Evolutionary conservation across 176 grass and related monocot species (phyloP).

Genomic region (Phyllostachys edulis): DNA sequence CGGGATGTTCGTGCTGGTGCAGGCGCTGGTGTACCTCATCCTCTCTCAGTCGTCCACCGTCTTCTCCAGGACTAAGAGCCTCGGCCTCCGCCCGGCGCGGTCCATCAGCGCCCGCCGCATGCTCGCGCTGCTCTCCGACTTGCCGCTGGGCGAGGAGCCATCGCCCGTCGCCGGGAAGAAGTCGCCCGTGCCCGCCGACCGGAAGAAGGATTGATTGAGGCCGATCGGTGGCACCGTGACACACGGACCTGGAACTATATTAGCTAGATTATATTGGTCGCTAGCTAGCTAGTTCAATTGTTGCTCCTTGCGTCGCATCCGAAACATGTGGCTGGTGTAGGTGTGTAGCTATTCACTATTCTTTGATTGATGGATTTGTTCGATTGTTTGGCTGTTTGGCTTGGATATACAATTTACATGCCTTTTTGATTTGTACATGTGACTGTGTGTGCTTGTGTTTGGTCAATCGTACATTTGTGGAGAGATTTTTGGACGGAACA

Average conservation of each 20-base stretch:
- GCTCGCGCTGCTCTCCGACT: conserved; percentile 52
- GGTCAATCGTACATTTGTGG: too few species aligned
- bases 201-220: conserved; percentile 19
- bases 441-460: too few species aligned
- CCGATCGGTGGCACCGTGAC: neutral
- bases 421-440: too few species aligned
- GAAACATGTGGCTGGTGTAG: neutral
- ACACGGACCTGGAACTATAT: neutral
- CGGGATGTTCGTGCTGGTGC: conserved; percentile 63
- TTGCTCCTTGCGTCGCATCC: too few species aligned
- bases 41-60: conserved; percentile 62
- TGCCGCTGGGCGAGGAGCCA: conserved; percentile 43
- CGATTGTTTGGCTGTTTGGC: too few species aligned
- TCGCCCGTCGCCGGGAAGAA: conserved; percentile 30
- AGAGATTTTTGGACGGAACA: too few species aligned
- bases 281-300: neutral
- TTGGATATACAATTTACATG: too few species aligned
- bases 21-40: conserved; percentile 76
- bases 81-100: conserved; percentile 12
- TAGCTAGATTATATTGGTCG: neutral
- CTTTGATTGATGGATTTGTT: neutral
- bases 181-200: neutral
- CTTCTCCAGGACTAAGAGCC: conserved; percentile 49
- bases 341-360: neutral
- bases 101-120: conserved; percentile 50